Evolutionary conservation across 2,329 filamentous ascomycete genomes (phyloP), one percentile per base, ranked within the genome.

Genomic region (Gnomoniopsis smithogilvyi): DNA sequence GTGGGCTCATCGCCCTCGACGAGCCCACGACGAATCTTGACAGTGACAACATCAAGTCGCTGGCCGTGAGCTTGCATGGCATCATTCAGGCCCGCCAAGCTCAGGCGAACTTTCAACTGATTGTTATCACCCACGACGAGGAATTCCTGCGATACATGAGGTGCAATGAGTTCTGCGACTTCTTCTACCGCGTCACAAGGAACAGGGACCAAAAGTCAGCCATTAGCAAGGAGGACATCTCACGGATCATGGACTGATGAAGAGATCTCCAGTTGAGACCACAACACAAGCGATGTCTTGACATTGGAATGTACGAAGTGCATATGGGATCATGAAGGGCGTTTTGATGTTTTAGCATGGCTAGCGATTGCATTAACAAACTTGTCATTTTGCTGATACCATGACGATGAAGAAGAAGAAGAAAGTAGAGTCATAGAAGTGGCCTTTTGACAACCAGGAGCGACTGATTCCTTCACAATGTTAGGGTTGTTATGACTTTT

Each of bases 101-200:
- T 62, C 95, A 99, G 80, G 84, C 87, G 58, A 99, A 99, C 72
- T 97, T 99, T 74, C 96, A 99, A 78, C 85, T 99, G 58, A 95
- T 99, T 69, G 91, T 99, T 69, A 99, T 99, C 73, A 99, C 95
- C 4, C 95, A 99, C 79, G 95, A 99, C 75, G 96, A 98, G 76
- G 92, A 96, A 69, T 99, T 99, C 68, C 71, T 99, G 69, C 84
- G 89, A 56, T 86, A 92, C 69, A 99, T 99, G 95, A 88, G 92
- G 66, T 96, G 92, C 72, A 88, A 87, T 24, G 94, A 99, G 66
- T 98, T 96, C 70, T 91, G 89, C 64, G 95, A 98, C 73, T 86
- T 88, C 64, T 99, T 97, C 72, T 98, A 90, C 75, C 86, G 92
- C 4, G 90, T 99, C 12, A 89, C 84, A 62, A 82, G 95, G 54